Conservation (phyloP, 1,139 yeast species). For the Debaryomycetaceae sp. region DNA sequence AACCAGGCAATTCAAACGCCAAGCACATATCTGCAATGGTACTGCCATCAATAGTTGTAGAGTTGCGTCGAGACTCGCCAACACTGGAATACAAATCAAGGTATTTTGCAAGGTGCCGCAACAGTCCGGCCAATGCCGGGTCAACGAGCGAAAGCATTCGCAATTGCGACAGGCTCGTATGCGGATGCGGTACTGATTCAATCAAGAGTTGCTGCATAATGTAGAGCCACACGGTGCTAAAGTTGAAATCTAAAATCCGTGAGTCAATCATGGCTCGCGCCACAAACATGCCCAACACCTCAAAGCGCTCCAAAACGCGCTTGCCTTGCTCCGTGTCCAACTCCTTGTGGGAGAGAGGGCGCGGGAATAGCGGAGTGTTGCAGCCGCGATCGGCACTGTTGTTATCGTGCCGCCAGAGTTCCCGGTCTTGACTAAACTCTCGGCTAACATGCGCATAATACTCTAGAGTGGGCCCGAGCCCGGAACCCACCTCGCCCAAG, state of each 20-base stretch:
- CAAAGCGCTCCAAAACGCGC: slow-evolving; percentile 44
- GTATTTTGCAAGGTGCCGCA: slow-evolving; percentile 40
- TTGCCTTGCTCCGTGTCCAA: slow-evolving; percentile 25
- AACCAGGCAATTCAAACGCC: slow-evolving; percentile 71
- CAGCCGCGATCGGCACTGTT: slow-evolving; percentile 10
- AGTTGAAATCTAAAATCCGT: slow-evolving; percentile 71
- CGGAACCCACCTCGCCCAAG: slow-evolving; percentile 90
- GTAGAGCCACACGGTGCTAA: slow-evolving; percentile 62
- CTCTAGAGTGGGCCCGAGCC: slow-evolving; percentile 91
- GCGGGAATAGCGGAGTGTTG: slow-evolving; percentile 48
- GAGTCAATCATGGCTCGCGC: slow-evolving; percentile 85
- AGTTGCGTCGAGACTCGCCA: slow-evolving; percentile 10
- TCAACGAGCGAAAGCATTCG: slow-evolving; percentile 36
- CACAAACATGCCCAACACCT: slow-evolving; percentile 67
- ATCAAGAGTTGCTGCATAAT: slow-evolving; percentile 25
- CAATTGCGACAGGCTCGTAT: neutral
- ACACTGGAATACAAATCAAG: slow-evolving; percentile 12
- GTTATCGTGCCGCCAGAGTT: slow-evolving; percentile 57
- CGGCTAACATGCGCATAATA: slow-evolving; percentile 76
- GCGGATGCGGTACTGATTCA: no score
- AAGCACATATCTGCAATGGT: slow-evolving; percentile 45
- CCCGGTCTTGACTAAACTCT: slow-evolving; percentile 49
- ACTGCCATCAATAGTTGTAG: slow-evolving; percentile 27
- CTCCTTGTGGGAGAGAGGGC: slow-evolving; percentile 37
- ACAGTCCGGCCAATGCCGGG: slow-evolving; percentile 47